Base-by-base conservation (phyloP, 257 asterid genomes). In the Solanum chiquidenum region DNA sequence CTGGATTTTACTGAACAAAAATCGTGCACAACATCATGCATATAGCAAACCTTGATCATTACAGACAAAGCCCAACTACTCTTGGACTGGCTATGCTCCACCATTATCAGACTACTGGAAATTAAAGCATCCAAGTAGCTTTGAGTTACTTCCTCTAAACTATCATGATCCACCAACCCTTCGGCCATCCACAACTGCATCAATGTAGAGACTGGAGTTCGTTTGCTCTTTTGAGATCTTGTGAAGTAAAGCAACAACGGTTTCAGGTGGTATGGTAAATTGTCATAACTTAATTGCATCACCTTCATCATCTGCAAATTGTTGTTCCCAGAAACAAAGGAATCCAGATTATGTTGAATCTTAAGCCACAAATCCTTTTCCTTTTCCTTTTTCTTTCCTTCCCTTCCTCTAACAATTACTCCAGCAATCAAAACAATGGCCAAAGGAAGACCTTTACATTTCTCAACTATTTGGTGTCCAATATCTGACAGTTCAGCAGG, bases 221-320 rank as follows among this genome's bases (percentile, higher is more conserved):
- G 73, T 42, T 23, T 38, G 31, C 20, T 42, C 72, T 86, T 85
- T 13, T 14, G 49, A 89, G 86, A 77, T 16, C 62, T 83, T 46
- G 77, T 88, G 23, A 91, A 83, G 60, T 91, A 91, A 64, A 91
- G 93, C 74, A 91, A 89, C 34, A 91, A 88, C 13, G 88, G 90
- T 87, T 86, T 90, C 80, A 91, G 68, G 40, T 86, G 88, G 18
- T 21, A 46, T 12, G 91, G 92, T 21, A 91, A 87, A 75, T 90
- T 83, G 46, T 86, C 83, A 75, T 88, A 88, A 73, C 92, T 90
- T 16, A 90, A 79, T 37, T 90, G 88, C 87, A 90, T 18, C 16
- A 88, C 79, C 76, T 68, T 68, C 74, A 27, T 68, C 7, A 27
- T 68, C 20, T 68, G 21, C 21, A 31, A 13, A 29, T 69, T 31